Base-by-base conservation (phyloP, 345 rosid species). In the Gossypium stocksii region DNA sequence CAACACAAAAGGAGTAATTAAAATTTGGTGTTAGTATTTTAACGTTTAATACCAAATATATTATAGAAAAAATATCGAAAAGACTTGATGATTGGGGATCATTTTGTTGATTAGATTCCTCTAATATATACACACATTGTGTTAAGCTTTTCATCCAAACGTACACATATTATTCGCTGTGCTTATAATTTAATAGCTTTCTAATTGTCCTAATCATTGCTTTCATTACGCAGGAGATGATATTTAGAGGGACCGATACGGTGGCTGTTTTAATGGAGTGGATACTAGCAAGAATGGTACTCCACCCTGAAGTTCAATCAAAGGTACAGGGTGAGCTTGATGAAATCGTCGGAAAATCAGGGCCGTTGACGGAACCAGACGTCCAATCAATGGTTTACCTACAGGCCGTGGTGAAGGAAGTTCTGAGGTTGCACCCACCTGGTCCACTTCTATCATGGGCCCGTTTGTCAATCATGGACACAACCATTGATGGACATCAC, bases 381-480 rank as follows among this genome's bases (percentile, higher is more conserved):
- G 57, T 87, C 0, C 66, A 54, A 2, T 60, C 80, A 20, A 68
- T 89, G 76, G 72, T 64, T 41, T 91, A 91, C 81, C 87, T 93
- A 1, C 80, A 76, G 74, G 98, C 97, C 11, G 83, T 87, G 74
- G 84, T 93, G 15, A 93, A 93, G 76, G 98, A 93, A 75, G 91
- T 88, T 0, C 61, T 93, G 74, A 86, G 98, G 84, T 78, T 91
- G 6, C 94, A 93, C 75, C 98, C 98, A 17, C 98, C 98, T 19
- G 97, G 98, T 68, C 98, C 97, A 65, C 88, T 93, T 38, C 84
- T 93, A 0, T 93, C 97, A 8, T 93, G 97, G 97, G 91, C 97
- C 82, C 87, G 97, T 3, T 79, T 93, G 46, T 88, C 97, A 77
- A 88, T 84, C 78, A 81, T 89, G 2, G 93, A 90, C 78, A 85